Base-by-base conservation (phyloP, 768 basidiomycete species). In the Hypholoma fasciculare region DNA sequence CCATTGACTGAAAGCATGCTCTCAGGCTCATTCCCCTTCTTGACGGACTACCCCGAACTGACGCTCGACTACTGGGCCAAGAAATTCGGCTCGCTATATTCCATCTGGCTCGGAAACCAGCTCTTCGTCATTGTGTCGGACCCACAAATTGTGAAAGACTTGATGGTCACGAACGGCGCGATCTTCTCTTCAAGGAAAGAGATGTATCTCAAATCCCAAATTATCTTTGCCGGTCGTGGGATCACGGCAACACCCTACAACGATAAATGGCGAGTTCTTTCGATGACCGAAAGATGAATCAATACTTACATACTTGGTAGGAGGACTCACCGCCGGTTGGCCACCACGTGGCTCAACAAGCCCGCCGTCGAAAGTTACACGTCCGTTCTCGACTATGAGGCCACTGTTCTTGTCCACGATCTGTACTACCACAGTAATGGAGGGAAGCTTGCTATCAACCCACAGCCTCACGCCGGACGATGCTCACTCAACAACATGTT, bases 131-230 rank as follows among this genome's bases (percentile, higher is more conserved):
- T 79, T 40, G 57, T 82, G 36, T 80, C 78, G 4, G 78, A 79
- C 60, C 73, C 79, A 5, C 67, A 69, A 20, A 71, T 81, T 11
- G 79, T 73, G 0, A 75, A 75, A 49, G 79, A 81, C 55, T 69
- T 82, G 27, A 65, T 81, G 63, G 74, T 80, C 20, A 74, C 73
- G 20, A 78, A 80, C 47, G 77, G 80, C 46, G 67, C 77, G 11
- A 69, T 76, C 14, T 82, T 80, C 59, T 81, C 80, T 16, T 76
- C 76, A 11, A 68, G 80, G n/a, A 80, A 79, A 59, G 69, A 73
- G 36, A 75, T 73, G 64, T 81, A 77, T 64, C 66, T 80, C 37
- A 81, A 82, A 63, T 72, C 70, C 12, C 72, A 78, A 58, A 78
- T 73, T 19, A 76, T 82, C 56, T 74, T 82, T 23, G 64, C 61